Conservation (phyloP, 177 flowering plant genomes). For the Vitis hybrid region DNA sequence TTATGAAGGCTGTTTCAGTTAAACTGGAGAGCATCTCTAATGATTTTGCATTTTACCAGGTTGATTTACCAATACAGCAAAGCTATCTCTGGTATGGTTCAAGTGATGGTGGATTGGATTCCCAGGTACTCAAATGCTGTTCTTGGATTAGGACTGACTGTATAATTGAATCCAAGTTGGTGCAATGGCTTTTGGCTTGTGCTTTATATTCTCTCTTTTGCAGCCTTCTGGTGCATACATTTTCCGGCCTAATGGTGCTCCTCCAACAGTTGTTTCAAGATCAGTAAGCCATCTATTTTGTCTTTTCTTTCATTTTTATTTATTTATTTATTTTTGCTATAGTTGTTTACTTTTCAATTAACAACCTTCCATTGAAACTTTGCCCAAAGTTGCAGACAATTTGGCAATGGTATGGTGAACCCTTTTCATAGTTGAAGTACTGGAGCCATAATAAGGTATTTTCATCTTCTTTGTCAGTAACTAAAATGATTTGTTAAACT, state of each 20-base stretch:
- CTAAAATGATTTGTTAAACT: background rate
- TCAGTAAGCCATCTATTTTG: constrained; percentile 43
- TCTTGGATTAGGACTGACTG: background rate
- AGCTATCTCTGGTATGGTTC: constrained; percentile 79
- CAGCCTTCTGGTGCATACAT: constrained; percentile 90
- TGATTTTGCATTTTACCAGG: constrained; percentile 36
- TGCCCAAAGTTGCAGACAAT: background rate
- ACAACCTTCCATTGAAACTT: background rate
- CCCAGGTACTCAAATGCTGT: constrained; percentile 37
- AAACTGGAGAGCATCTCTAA: background rate
- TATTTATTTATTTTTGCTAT: background rate
- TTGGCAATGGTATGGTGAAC: background rate
- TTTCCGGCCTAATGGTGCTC: constrained; percentile 62
- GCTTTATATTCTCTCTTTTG: constrained; percentile 9
- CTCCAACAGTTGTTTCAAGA: constrained; percentile 48
- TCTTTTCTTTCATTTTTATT: background rate
- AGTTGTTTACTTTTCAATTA: too few relatives aligned
- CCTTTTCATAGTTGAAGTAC: too few relatives aligned
- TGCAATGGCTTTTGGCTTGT: constrained; percentile 6
- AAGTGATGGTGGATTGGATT: constrained; percentile 48
- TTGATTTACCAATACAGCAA: constrained; percentile 78
- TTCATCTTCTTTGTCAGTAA: background rate
- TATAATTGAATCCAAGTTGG: background rate
- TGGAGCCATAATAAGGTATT: too few relatives aligned
- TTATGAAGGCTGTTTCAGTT: background rate